Evolutionary conservation across 192 early-diverging fungal genomes (phyloP), one percentile per base, ranked within the genome.

Genomic region (Glomus cerebriforme): DNA sequence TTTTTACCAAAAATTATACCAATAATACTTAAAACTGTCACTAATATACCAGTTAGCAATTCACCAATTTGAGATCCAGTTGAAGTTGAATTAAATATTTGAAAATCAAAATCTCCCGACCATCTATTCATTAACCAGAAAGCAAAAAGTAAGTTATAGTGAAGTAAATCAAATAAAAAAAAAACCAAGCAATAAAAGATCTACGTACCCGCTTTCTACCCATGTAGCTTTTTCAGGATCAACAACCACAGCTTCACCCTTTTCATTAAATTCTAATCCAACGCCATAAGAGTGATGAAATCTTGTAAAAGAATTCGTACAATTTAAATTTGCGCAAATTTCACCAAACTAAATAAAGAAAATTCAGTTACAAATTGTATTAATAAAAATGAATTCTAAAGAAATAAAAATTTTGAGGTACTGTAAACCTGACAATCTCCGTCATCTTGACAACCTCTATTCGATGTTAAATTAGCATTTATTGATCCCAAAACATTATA

Each of bases 141-240:
- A 43, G 12, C 39, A 43, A 43, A 43, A 43, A 49, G 13, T 5
- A 54, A 45, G 17, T 54, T 54, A 54, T 17, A 54, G 17, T 54
- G 17, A 19, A 54, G 1, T 19, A 54, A 54, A 54, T 17, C 17
- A 49, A 49, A 54, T 54, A 54, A 54, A 54, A 0, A 54, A 54
- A 45, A 19, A 54, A 17, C 0, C 17, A 19, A 5, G 7, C 7
- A n/a, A n/a, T 60, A 0, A n/a, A 26, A 60, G n/a, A 15, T 59
- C n/a, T 17, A 86, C 88, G 79, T 90, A 88, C 88, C 81, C 85
- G 81, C 85, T 85, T 69, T 88, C 87, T 6, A 85, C 82, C 85
- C 85, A 90, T 13, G 84, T 82, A 8, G 82, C 80, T 66, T 87
- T 84, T 22, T 83, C 83, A 5, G 81, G 73, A 73, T 90, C 83